Percentiles rank a stretch among this genome's conserved stretches.
Evolutionary conservation across 2,329 filamentous ascomycete species (phyloP).

Genomic region (Phialocephala subalpina): DNA sequence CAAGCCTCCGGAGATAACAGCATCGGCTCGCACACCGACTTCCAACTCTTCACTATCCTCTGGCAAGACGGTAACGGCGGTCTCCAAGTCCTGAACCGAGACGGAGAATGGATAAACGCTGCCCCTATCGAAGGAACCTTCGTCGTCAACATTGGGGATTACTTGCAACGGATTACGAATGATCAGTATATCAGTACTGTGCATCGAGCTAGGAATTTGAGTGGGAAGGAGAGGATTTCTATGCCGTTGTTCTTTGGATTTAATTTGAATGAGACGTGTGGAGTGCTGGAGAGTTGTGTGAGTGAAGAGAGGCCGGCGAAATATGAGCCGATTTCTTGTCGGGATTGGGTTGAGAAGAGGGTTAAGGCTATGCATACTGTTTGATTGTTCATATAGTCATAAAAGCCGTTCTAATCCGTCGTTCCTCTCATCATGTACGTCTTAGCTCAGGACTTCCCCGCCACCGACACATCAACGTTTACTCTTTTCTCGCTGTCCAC

Average conservation of each 20-base stretch:
- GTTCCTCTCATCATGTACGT: background rate
- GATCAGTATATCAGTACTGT: constrained; percentile 83
- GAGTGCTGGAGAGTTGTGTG: constrained; percentile 21
- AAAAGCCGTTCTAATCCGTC: background rate
- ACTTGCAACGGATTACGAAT: constrained; percentile 80
- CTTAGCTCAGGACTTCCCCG: constrained; percentile 3
- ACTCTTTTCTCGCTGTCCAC: constrained; percentile 4
- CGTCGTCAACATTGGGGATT: constrained; percentile 55
- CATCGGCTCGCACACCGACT: constrained; percentile 53
- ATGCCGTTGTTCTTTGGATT: constrained; percentile 24
- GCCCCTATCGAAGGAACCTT: constrained; percentile 50
- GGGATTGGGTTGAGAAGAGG: constrained; percentile 22
- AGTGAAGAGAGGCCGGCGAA: constrained; percentile 20
- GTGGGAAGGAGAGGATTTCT: constrained; percentile 19
- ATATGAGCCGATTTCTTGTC: constrained; percentile 23
- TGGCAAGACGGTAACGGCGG: constrained; percentile 54
- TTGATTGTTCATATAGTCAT: background rate
- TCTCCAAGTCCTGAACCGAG: constrained; percentile 53
- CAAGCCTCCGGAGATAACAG: constrained; percentile 29
- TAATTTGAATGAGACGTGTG: constrained; percentile 22
- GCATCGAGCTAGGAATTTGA: constrained; percentile 61
- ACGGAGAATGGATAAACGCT: constrained; percentile 51
- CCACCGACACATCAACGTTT: constrained; percentile 18
- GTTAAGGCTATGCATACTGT: constrained; percentile 24
- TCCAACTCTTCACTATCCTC: constrained; percentile 54